Conservation (phyloP, 2,329 filamentous ascomycete genomes). For the Xylaria multiplex region DNA sequence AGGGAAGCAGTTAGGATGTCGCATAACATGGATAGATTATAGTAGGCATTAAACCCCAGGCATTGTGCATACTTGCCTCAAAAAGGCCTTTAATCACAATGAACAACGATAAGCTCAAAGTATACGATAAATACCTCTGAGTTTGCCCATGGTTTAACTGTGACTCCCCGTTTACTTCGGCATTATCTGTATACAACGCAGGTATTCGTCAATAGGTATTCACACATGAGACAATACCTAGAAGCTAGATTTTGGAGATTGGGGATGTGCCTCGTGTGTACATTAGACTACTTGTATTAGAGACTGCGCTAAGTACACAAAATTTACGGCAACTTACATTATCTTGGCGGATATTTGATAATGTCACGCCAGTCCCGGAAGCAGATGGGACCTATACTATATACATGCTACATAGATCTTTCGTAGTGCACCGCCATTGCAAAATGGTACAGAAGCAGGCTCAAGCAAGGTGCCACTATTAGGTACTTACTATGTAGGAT, state of each 20-base stretch:
- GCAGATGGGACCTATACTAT: neutral
- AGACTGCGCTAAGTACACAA: neutral
- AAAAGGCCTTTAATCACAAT: neutral
- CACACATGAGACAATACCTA: neutral
- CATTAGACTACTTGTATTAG: too few relatives aligned
- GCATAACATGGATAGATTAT: neutral
- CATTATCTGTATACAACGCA: neutral
- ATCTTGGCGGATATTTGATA: constrained; percentile 24
- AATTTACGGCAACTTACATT: constrained; percentile 25
- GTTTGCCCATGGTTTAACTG: too few relatives aligned
- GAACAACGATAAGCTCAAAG: neutral
- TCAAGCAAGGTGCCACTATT: too few relatives aligned
- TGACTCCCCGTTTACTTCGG: neutral
- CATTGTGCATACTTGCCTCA: constrained; percentile 5
- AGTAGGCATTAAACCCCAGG: constrained; percentile 20
- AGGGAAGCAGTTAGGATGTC: constrained; percentile 3
- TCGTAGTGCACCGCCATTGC: neutral
- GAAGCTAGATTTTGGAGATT: neutral
- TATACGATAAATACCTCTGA: too few relatives aligned
- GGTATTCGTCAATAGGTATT: too few relatives aligned
- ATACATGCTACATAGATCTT: too few relatives aligned
- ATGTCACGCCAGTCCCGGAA: constrained; percentile 18
- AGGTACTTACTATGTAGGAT: too few relatives aligned
- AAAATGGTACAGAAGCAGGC: too few relatives aligned
- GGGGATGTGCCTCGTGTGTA: too few relatives aligned